A percentile compares a stretch with the other conserved stretches of the same genome.
phyloP scores from a whole-genome alignment of 2,329 filamentous ascomycete genomes.

The Trichoderma semiorbis region DNA sequence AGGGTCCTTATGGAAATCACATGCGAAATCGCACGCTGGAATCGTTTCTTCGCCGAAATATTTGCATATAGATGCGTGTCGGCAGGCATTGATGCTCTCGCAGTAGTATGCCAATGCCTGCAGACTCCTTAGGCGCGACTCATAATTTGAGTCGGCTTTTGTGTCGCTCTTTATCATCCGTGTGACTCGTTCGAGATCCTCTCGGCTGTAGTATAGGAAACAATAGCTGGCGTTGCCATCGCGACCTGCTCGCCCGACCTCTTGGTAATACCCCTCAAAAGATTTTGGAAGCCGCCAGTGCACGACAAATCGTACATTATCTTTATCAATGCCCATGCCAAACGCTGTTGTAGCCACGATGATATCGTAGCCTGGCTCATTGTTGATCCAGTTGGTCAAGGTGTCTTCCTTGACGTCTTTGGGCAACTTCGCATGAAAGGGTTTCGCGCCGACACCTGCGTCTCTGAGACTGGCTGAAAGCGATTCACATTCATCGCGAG shows the following conservation, averaged over 20 bases:
- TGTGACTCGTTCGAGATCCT: slow-evolving; percentile 75
- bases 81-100: slow-evolving; percentile 68
- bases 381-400: slow-evolving; percentile 67
- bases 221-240: slow-evolving; percentile 85
- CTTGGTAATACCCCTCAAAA: slow-evolving; percentile 95
- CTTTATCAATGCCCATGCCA: slow-evolving; percentile 97
- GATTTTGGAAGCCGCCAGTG: slow-evolving; percentile 94
- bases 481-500: slow-evolving; percentile 69
- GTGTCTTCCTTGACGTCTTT: slow-evolving; percentile 69
- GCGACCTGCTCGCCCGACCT: slow-evolving; percentile 85
- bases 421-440: slow-evolving; percentile 68
- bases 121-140: slow-evolving; percentile 60
- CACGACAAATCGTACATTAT: slow-evolving; percentile 88
- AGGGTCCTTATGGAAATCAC: slow-evolving; percentile 73
- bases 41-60: slow-evolving; percentile 69
- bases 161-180: slow-evolving; percentile 49
- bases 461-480: slow-evolving; percentile 62
- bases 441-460: slow-evolving; percentile 68
- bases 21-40: slow-evolving; percentile 68
- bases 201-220: slow-evolving; percentile 85
- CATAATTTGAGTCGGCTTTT: slow-evolving; percentile 46
- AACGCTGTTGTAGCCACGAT: slow-evolving; percentile 96
- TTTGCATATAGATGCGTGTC: slow-evolving; percentile 69
- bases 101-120: slow-evolving; percentile 74
- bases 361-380: slow-evolving; percentile 76